Base-by-base conservation (phyloP, 768 basidiomycete genomes). In the Leccinum boreale region DNA sequence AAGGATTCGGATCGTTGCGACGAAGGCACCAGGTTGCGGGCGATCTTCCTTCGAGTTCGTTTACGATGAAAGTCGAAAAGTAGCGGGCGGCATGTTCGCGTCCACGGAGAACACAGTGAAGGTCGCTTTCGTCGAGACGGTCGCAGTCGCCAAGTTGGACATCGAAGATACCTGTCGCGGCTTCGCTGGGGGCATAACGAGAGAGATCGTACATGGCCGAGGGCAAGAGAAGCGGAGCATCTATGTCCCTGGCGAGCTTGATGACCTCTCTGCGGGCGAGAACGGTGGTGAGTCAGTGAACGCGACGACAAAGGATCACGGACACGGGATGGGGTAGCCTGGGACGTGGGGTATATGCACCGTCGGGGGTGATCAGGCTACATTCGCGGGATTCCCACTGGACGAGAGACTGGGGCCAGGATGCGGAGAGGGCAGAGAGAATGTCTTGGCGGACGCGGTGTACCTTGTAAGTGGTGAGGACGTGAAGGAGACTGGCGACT, bases 201-300 rank as follows among this genome's bases (percentile, higher is more conserved):
- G 86, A 90, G 44, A 92, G 80, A 69, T 91, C 90, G 70, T 92
- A 92, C 73, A 89, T 89, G 5, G 89, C 89, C 28, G 89, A 80
- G 5, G 89, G 87, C 3, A 90, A 76, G 33, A 91, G 80, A 62
- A 84, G 80, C 0, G 74, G 75, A 0, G 83, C 78, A 44, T 81
- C 72, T 26, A 80, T 78, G 55, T 81, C 79, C 57, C 83, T 78
- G 21, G 86, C 87, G 4, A 90, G 73, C 50, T 85, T 85, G 63
- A 91, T 88, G 56, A 90, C 75, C 33, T 83, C 71, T 62, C 88
- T 90, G 64, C 29, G 49, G 36, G 39, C 26, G 17, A 17, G 17
- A 56, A 42, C 57, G 50, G 53, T 53, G 56, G 59, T 58, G 50
- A 63, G 50, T 45, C 24, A 52, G 4, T 23, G 48, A 45, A 44